phyloP scores from a whole-genome alignment of 208 protist genomes.

The Leishmania arabica region DNA sequence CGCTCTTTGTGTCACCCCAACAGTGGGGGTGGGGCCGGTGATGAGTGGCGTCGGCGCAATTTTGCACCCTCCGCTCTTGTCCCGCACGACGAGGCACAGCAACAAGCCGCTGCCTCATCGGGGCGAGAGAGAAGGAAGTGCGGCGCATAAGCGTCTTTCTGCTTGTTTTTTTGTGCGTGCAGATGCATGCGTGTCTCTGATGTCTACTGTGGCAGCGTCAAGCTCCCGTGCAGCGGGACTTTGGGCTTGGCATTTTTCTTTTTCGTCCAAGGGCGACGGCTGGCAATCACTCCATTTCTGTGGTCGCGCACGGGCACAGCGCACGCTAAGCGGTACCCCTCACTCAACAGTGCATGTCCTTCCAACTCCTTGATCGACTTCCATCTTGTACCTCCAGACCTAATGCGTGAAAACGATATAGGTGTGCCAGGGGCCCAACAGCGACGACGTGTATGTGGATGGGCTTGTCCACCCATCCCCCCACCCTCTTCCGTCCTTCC shows the following conservation, averaged over 20 bases:
- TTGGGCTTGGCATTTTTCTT: neutral
- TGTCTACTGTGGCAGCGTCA: neutral
- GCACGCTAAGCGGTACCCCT: neutral
- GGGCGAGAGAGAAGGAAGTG: neutral
- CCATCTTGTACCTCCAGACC: conserved; percentile 4
- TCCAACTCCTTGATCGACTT: neutral
- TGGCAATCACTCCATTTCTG: neutral
- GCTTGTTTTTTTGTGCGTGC: neutral
- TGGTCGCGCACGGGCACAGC: neutral
- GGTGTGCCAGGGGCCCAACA: neutral
- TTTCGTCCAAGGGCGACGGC: neutral
- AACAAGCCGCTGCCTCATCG: neutral
- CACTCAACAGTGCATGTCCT: neutral
- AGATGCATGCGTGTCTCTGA: neutral
- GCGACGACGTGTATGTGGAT: neutral
- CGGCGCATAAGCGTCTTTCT: neutral
- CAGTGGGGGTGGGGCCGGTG: neutral
- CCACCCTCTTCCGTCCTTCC: neutral
- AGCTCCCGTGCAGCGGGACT: neutral
- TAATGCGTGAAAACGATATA: neutral
- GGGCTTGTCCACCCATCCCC: neutral
- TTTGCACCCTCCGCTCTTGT: neutral
- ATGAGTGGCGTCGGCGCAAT: neutral
- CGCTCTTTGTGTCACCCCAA: neutral
- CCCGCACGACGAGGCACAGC: neutral